These are phyloP conservation scores for Alternaria infectoria DNA, from an alignment of 2,329 filamentous ascomycete genomes.

Conservation along the genomic window DNA sequence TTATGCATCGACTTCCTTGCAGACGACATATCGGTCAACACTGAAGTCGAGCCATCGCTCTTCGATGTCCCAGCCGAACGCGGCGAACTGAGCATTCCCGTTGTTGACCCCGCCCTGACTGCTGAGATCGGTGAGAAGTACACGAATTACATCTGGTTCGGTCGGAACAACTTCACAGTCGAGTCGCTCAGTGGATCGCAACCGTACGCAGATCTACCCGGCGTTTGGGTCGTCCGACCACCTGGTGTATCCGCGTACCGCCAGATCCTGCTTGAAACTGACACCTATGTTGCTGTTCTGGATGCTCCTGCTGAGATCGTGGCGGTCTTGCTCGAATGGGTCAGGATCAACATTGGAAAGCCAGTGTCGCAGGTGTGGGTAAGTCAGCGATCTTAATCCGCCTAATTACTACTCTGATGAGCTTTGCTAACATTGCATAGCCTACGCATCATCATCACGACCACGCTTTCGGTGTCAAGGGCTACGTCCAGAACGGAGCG, in stretches of 20 bases:
- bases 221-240: not conserved
- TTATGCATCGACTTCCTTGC: not conserved
- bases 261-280: not conserved
- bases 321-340: not conserved
- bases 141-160: not conserved
- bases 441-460: constrained; percentile 2
- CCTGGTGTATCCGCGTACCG: not conserved
- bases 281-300: not conserved
- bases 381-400: not conserved
- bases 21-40: not conserved
- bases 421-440: not conserved
- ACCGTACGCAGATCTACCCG: not conserved
- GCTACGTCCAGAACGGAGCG: not conserved
- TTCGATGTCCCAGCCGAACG: not conserved
- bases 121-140: not conserved
- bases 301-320: not conserved
- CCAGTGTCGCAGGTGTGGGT: constrained; percentile 1
- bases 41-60: not conserved
- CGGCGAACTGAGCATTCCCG: not conserved
- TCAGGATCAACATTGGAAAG: not conserved
- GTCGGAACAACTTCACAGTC: not conserved
- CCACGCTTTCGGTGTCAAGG: not conserved
- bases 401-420: not conserved
- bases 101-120: not conserved
- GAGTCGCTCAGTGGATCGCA: not conserved